A percentile compares a stretch with the other conserved stretches of the same genome.
Evolutionary conservation across 768 basidiomycete genomes (phyloP).

Genomic region (Rhodocollybia butyracea): DNA sequence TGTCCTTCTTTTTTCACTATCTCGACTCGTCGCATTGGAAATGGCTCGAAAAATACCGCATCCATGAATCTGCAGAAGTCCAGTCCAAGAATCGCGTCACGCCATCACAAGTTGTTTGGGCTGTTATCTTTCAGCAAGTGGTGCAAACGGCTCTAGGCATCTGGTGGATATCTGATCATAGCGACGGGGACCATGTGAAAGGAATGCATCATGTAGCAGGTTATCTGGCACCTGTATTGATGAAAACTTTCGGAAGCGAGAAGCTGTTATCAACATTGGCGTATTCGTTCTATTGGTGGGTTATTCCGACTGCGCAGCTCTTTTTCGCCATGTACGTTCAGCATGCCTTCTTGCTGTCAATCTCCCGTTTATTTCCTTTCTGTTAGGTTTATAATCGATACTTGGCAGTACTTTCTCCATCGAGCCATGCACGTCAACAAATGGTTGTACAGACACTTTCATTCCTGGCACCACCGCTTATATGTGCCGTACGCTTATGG

Average conservation of each 20-base stretch:
- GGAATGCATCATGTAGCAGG: slow-evolving; percentile 39
- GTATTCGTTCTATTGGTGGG: slow-evolving; percentile 91
- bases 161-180: slow-evolving; percentile 54
- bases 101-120: slow-evolving; percentile 64
- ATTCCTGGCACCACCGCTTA: slow-evolving; percentile 92
- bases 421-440: slow-evolving; percentile 88
- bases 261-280: slow-evolving; percentile 38
- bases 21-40: slow-evolving; percentile 77
- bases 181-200: slow-evolving; percentile 35
- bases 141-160: slow-evolving; percentile 79
- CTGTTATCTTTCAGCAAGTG: slow-evolving; percentile 83
- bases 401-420: slow-evolving; percentile 98
- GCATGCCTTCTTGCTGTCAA: background rate
- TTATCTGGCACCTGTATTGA: slow-evolving; percentile 36
- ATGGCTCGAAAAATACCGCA: slow-evolving; percentile 79
- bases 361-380: background rate
- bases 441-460: slow-evolving; percentile 87
- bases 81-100: slow-evolving; percentile 71
- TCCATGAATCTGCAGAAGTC: slow-evolving; percentile 86
- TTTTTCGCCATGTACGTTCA: slow-evolving; percentile 76
- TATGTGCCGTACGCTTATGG: slow-evolving; percentile 98
- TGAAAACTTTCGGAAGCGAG: slow-evolving; percentile 42
- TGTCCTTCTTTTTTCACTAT: slow-evolving; percentile 75
- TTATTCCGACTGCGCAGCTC: slow-evolving; percentile 70
- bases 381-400: slow-evolving; percentile 91